Conservation (phyloP, 805 yeast species). For the Candida palmyrensis region DNA sequence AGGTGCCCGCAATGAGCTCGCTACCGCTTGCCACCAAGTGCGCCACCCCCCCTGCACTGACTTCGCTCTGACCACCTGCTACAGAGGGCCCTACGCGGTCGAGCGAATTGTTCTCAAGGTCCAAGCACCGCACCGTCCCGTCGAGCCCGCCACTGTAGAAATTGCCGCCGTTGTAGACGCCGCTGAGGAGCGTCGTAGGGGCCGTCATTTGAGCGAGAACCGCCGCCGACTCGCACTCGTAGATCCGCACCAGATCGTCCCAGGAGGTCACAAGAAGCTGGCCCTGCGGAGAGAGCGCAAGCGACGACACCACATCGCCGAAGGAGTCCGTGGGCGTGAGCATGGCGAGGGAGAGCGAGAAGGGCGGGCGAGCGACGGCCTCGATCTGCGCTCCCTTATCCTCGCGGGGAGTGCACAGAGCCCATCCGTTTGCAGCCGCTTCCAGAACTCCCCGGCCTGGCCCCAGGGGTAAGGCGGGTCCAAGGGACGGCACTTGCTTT, state of each 20-base stretch:
- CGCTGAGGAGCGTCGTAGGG: background rate
- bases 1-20: conserved; percentile 51
- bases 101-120: conserved; percentile 3
- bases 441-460: no score
- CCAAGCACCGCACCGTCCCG: conserved; percentile 40
- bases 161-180: conserved; percentile 1
- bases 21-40: conserved; percentile 19
- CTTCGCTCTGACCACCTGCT: no score
- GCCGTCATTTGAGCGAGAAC: background rate
- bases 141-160: conserved; percentile 47
- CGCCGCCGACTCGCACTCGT: conserved; percentile 18
- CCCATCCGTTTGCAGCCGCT: no score
- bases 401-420: no score
- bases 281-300: conserved; percentile 33
- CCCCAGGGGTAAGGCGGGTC: no score
- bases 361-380: no score
- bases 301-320: conserved; percentile 38
- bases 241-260: conserved; percentile 48
- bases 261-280: conserved; percentile 51
- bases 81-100: background rate
- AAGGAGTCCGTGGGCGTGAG: background rate
- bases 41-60: conserved; percentile 26
- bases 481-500: no score
- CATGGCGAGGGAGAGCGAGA: no score
- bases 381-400: no score